Base-by-base conservation (phyloP, 148 eudicot species). In the Nepenthes mirabilis region DNA sequence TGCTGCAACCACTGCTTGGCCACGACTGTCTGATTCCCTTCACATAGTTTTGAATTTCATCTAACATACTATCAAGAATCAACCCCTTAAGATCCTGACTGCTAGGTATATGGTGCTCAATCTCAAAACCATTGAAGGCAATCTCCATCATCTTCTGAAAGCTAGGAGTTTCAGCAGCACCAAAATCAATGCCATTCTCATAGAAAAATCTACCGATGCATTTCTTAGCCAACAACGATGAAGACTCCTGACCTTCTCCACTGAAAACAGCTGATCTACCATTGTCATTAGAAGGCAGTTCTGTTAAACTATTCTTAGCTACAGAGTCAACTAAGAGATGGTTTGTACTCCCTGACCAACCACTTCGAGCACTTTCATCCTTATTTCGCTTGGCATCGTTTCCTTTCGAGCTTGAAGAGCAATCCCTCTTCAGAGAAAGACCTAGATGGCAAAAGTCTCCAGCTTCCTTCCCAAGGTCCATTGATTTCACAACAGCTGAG, bases 1-100 rank as follows among this genome's bases (percentile, higher is more conserved):
- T 69, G 64, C 87, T 89, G 57, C 96, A 89, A 8, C 96, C 96
- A 1, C 90, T 81, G 2, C 48, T 58, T 40, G 63, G 37, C 93
- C 96, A 89, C 5, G 90, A 81, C 47, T 43, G 69, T 56, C 48
- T 79, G 45, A 73, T 62, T 23, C 73, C 62, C 10, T 70, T 62
- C n/a, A 79, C 87, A 63, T 76, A 70, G 11, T 50, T 60, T 52
- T 60, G 60, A 62, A 78, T 69, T 64, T 89, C 96, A 48, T 67
- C 65, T 32, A 83, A 62, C 65, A 74, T 82, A 61, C 76, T 75
- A 37, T 63, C 59, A 11, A 88, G 75, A 59, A 88, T 71, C 80
- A 73, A 73, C 13, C 83, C 85, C 65, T 66, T 74, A 33, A 88
- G 73, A 61, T 80, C 89, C 32, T 65, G 45, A 47, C 49, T 33